A percentile compares a stretch with the other conserved stretches of the same genome.
phyloP scores from a whole-genome alignment of 2,329 filamentous ascomycete genomes.

The Neonectria faginata region DNA sequence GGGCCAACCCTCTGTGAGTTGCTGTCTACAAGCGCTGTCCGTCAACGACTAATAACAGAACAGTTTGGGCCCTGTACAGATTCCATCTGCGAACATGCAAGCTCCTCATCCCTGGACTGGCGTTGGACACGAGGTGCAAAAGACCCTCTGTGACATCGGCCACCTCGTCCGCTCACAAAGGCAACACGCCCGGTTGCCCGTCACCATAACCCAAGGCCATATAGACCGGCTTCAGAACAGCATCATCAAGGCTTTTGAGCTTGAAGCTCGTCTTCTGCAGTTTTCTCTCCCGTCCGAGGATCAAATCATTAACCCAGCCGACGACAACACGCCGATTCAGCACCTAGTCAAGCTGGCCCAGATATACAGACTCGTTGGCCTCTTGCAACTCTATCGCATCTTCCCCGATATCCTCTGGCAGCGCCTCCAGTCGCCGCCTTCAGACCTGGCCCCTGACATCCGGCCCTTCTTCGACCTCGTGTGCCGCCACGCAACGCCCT shows the following conservation, averaged over 20 bases:
- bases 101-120: constrained; percentile 34
- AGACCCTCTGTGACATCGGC: constrained; percentile 22
- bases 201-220: constrained; percentile 14
- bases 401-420: constrained; percentile 28
- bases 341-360: constrained; percentile 28
- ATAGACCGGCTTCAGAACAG: constrained; percentile 27
- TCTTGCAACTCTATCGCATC: constrained; percentile 31
- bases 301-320: constrained; percentile 24
- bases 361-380: constrained; percentile 22
- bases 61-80: constrained; percentile 15
- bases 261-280: constrained; percentile 21
- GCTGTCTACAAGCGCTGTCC: no score
- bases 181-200: constrained; percentile 20
- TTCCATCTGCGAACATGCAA: constrained; percentile 2
- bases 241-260: constrained; percentile 26
- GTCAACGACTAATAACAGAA: constrained; percentile 1
- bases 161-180: constrained; percentile 27
- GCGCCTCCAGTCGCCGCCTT: background rate
- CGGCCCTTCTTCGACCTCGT: constrained; percentile 13
- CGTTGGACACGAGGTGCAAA: constrained; percentile 27
- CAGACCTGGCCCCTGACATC: constrained; percentile 3
- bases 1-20: constrained; percentile 18
- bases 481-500: background rate
- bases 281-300: constrained; percentile 19
- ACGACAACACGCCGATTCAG: constrained; percentile 24